A percentile compares a stretch with the other conserved stretches of the same genome.
Conservation (phyloP, 176 grass and related monocot genomes). For the Thinopyrum elongatum region DNA sequence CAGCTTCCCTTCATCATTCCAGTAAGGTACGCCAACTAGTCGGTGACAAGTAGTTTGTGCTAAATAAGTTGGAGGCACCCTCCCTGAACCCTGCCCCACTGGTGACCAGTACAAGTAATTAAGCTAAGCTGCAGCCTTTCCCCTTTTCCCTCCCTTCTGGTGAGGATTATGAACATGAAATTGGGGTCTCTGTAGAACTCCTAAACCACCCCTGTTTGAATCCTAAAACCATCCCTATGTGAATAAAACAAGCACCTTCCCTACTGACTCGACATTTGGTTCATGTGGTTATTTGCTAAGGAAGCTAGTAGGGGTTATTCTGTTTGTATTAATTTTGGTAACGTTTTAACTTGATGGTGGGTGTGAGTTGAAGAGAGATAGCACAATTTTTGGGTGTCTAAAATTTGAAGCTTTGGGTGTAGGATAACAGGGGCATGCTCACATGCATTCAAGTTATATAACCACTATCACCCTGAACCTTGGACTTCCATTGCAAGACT, state of each 20-base stretch:
- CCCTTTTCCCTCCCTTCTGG: not conserved
- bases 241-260: not conserved
- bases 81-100: not conserved
- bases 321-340: not conserved
- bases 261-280: not conserved
- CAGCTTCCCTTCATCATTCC: not conserved
- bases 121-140: not conserved
- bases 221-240: not conserved
- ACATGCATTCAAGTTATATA: not conserved
- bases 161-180: not conserved
- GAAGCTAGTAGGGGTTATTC: not conserved
- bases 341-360: not conserved
- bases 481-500: not conserved
- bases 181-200: not conserved
- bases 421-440: not conserved
- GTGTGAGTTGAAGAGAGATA: not conserved
- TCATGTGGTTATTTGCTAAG: not conserved
- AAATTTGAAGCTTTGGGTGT: not conserved
- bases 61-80: not conserved
- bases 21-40: not conserved
- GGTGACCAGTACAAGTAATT: not conserved
- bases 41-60: not conserved
- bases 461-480: not conserved
- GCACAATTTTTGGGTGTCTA: not conserved
- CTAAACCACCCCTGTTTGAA: not conserved